Evolutionary conservation across 352 stramenopile species (phyloP), one percentile per base, ranked within the genome.

Genomic region (Lagenidium giganteum): DNA sequence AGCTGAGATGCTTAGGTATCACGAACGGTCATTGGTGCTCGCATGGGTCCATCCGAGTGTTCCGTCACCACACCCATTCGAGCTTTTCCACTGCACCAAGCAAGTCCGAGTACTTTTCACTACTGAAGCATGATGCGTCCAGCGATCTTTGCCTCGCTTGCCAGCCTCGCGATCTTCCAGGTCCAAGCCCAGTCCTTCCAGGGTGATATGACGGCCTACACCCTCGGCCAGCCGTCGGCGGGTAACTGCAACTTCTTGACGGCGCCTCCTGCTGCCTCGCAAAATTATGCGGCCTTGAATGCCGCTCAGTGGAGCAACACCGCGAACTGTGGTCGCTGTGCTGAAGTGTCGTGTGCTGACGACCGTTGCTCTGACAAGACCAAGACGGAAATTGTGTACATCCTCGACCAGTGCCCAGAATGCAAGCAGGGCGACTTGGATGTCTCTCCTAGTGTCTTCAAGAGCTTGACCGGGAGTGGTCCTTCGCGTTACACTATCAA

Each of bases 201-300:
- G 4, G 67, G 67, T 9, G 49, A 79, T 37, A 64, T 47, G 38
- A 81, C 67, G 8, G 51, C 61, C 14, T 81, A 83, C 47, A 74
- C 62, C 5, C 51, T 76, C 21, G 59, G 54, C 3, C 43, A 69
- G 5, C 16, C 63, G 2, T 68, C 47, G 38, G 52, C 54, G 1
- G 70, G 70, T 42, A 81, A 81, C 27, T 80, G 67, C 40, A 74
- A 71, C 49, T 65, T 76, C 24, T 67, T 80, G 57, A 68, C 23
- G 21, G n/a, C 22, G 11, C 48, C 46, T 12, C 4, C 38, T 9
- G 3, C 16, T 18, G 48, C 48, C 7, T 23, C 30, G 7, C 20
- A 24, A 13, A 50, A 50, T 25, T 42, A 57, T 26, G 48, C 44
- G 5, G 48, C 48, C 23, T 30, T 57, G 22, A 57, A 57, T 26